phyloP scores from a whole-genome alignment of 148 eudicot species.

The Pharnaceum exiguum region DNA sequence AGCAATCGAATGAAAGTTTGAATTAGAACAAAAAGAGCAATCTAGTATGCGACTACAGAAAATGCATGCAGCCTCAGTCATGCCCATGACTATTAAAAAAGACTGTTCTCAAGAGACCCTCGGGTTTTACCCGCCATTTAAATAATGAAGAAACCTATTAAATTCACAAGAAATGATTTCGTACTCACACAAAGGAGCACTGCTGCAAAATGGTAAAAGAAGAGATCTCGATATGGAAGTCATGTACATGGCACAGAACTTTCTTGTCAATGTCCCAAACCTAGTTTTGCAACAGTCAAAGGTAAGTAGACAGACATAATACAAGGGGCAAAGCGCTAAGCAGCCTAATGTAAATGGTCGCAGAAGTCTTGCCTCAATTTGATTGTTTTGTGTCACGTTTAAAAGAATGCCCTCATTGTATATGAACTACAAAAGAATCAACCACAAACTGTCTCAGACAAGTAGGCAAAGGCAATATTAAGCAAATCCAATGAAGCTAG shows the following conservation, averaged over 20 bases:
- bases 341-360: neutral
- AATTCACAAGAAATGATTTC: neutral
- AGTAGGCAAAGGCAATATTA: neutral
- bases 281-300: constrained; percentile 27
- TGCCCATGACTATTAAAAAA: too few relatives aligned
- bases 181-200: constrained; percentile 57
- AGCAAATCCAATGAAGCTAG: neutral
- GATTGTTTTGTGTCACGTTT: constrained; percentile 56
- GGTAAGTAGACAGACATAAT: neutral
- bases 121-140: too few relatives aligned
- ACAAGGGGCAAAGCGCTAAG: neutral
- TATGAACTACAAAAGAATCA: constrained; percentile 49
- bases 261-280: constrained; percentile 81
- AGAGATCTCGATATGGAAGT: constrained; percentile 53
- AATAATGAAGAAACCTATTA: neutral
- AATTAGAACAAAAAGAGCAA: too few relatives aligned
- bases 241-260: constrained; percentile 44
- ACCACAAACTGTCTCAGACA: neutral
- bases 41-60: too few relatives aligned
- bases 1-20: neutral
- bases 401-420: constrained; percentile 73
- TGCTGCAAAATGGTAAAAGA: constrained; percentile 56
- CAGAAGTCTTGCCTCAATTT: constrained; percentile 63
- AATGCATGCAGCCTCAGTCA: too few relatives aligned
- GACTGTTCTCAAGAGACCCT: too few relatives aligned